Base-by-base conservation (phyloP, 345 rosid species). In the Boechera retrofracta region DNA sequence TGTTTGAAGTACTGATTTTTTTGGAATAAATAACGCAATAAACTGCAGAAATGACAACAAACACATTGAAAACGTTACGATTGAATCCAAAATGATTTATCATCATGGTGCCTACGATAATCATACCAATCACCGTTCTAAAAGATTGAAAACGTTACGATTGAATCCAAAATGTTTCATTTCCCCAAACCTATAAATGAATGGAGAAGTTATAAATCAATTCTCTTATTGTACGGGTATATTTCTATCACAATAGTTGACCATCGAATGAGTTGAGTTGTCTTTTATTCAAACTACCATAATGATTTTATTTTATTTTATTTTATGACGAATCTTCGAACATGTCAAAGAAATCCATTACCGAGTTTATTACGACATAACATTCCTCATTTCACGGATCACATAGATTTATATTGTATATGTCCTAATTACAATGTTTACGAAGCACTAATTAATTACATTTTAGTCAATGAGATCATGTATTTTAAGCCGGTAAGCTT, bases 361-460 rank as follows among this genome's bases (percentile, higher is more conserved):
- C 10, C 64, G 55, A 69, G 74, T 31, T 32, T 69, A 42, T 48
- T 26, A 70, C 28, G 26, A 52, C 64, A 32, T 44, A 70, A 31
- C 56, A 69, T 69, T 69, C 75, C 71, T 70, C 49, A 54, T 77
- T 62, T 70, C 64, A 69, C 49, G 58, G 70, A 69, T 69, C 58
- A 24, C 39, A 69, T 67, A 54, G 6, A 54, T 39, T 24, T 26
- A 32, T 35, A 33, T 59, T 31, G 38, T 49, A 18, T 58, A 16
- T 6, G 45, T 32, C 62, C 32, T 53, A 44, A 18, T 61, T 6
- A 53, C 61, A 49, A 16, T 49, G 60, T 24, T 52, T 65, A 65
- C 13, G 28, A 38, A 45, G 39, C 15, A 13, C 45, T 56, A 57
- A 9, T 28, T 38, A 60, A 16, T 49, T 59, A 52, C 32, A 62